Evolutionary conservation across 768 basidiomycete genomes (phyloP), one percentile per base, ranked within the genome.

Genomic region (Flagelloscypha sp.): DNA sequence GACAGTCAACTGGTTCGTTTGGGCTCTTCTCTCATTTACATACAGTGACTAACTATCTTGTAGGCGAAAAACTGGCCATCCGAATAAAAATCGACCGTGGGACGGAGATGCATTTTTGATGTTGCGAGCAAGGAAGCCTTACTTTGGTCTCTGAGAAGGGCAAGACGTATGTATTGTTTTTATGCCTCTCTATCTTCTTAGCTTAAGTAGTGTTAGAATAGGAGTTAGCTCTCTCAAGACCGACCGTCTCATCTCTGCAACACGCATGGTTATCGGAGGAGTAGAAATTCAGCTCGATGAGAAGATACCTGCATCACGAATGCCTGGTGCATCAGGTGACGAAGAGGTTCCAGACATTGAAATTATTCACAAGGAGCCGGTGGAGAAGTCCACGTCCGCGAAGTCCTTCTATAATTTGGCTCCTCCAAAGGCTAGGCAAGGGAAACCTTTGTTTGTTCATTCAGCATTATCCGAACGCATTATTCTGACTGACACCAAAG

Each of bases 71-170:
- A 72, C 65, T 9, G 59, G 72, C 35, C 74, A 79, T 48, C 59
- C 57, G 4, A 84, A 69, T 62, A 90, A 90, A 56, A 73, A 87
- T 46, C 84, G 84, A 50, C 84, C 79, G 0, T 92, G 90, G 88
- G 87, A 90, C 38, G 86, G 80, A 2, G 85, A 80, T 42, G 77
- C 69, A 6, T 82, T 70, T 54, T 62, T 83, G 17, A 72, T 74
- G 20, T 61, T 65, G 24, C 52, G 56, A 22, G 65, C 61, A 15
- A 65, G 66, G 9, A 72, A 70, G 40, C 50, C n/a, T 84, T 15
- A 68, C 65, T 1, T 70, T 86, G 62, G 57, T 84, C 25, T 74
- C 79, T 3, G 81, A 84, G 48, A 68, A 71, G 36, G 86, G 86
- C 3, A 74, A 78, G 60, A 54, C 76, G 85, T 87, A 52, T 41